Conservation (phyloP, 2,329 filamentous ascomycete species). For the Ciborinia camelliae region DNA sequence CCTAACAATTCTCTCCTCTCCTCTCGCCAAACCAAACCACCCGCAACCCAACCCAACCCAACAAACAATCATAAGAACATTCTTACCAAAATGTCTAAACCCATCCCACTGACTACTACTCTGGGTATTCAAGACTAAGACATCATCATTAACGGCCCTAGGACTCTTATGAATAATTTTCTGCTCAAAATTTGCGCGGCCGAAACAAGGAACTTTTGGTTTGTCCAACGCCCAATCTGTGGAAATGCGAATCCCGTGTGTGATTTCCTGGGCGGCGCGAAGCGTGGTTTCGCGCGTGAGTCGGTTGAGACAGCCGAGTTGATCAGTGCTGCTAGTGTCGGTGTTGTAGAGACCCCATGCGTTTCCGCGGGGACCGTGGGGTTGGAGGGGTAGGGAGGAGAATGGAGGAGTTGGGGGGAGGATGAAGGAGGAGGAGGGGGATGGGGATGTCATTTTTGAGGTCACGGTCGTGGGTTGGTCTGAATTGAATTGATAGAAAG, state of each 20-base stretch:
- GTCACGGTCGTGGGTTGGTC: too few species aligned
- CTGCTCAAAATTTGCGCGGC: constrained; percentile 54
- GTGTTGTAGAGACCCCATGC: constrained; percentile 45
- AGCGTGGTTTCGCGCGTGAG: constrained; percentile 43
- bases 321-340: too few species aligned
- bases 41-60: too few species aligned
- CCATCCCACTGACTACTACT: constrained; percentile 46
- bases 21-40: too few species aligned
- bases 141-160: constrained; percentile 56
- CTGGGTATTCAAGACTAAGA: constrained; percentile 56
- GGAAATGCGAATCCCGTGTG: constrained; percentile 14
- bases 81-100: constrained; percentile 42
- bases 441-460: not conserved
- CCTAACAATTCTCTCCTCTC: too few species aligned
- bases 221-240: constrained; percentile 11
- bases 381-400: constrained; percentile 41
- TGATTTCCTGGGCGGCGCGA: constrained; percentile 20
- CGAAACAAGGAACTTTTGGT: constrained; percentile 14
- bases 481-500: too few species aligned
- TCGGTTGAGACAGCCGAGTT: constrained; percentile 44
- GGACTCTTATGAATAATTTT: constrained; percentile 50
- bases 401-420: constrained; percentile 29
- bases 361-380: constrained; percentile 42
- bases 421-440: not conserved
- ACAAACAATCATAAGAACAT: too few species aligned